Base-by-base conservation (phyloP, 1,284 basidiomycete species). In the Athelia sp. region DNA sequence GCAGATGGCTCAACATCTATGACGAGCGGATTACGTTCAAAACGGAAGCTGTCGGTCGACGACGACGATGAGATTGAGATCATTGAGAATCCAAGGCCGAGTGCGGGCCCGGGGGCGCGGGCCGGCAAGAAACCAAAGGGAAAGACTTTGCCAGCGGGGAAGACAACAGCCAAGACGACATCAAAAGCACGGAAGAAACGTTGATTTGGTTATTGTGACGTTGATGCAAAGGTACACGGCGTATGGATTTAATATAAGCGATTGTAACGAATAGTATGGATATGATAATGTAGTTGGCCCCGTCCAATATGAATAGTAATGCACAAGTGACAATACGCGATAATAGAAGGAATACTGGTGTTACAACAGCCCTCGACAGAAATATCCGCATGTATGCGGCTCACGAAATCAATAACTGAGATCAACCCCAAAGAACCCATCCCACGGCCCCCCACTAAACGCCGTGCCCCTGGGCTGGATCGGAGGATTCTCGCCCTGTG, bases 41-140 rank as follows among this genome's bases (percentile, higher is more conserved):
- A 84, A 61, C 69, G 82, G 32, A 83, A 78, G 60, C 66, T 67
- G 15, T 61, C 67, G 52, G 50, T 58, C 53, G 45, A 57, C 56
- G 52, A n/a, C n/a, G n/a, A 72, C 45, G 79, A 81, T 45, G 81
- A 82, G 32, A 62, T 81, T 18, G 75, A 82, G 55, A 71, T 81
- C 46, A 59, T 81, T 2, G 78, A 83, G 35, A 79, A 75, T 1
- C 62, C 70, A 2, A 48, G 59, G 19, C 52, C 68, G 23, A 58
- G n/a, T n/a, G n/a, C n/a, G n/a, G n/a, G n/a, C n/a, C n/a, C n/a
- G n/a, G n/a, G n/a, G n/a, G n/a, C 36, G 6, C 8, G 43, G 21
- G 18, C 43, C n/a, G 36, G 61, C 21, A 75, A 72, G 57, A 72
- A 68, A 49, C 54, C 58, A 26, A 79, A 72, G 57, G 62, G 58